Evolutionary conservation across 1,139 yeast species (phyloP).

Genomic region (Tardiomyces depauwii): DNA sequence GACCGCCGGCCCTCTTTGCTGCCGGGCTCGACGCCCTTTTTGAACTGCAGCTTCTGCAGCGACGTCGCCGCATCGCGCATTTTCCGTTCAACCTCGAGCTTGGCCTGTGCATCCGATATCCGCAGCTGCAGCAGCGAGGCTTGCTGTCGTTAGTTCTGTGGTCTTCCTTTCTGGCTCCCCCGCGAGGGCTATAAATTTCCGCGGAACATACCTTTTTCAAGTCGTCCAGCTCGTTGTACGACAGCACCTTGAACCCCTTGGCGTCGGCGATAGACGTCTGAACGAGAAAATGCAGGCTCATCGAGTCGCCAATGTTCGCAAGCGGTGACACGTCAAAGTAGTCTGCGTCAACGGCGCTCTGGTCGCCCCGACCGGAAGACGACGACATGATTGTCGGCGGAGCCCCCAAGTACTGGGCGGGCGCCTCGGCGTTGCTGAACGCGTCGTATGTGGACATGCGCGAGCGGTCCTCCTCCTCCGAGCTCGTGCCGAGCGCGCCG

Average conservation of each 20-base stretch:
- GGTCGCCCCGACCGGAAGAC: neutral
- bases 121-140: conserved; percentile 14
- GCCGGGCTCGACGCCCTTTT: neutral
- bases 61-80: conserved; percentile 26
- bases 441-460: conserved; percentile 25
- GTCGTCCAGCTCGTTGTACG: conserved; percentile 23
- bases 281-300: conserved; percentile 17
- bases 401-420: conserved; percentile 19
- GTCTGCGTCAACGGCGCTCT: neutral
- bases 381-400: conserved; percentile 15
- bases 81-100: conserved; percentile 22
- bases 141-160: conserved; percentile 14
- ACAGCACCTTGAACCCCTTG: conserved; percentile 17
- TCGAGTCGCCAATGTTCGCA: conserved; percentile 16
- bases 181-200: neutral
- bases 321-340: conserved; percentile 10
- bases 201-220: conserved; percentile 11
- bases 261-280: conserved; percentile 23
- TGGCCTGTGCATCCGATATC: conserved; percentile 3
- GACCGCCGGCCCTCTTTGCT: neutral
- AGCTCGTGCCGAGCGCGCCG: neutral
- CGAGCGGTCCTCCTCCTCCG: neutral
- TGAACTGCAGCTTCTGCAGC: conserved; percentile 18
- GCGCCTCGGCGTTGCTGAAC: conserved; percentile 28
- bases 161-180: conserved; percentile 5